Conservation (phyloP, 306 rosid species). For the Quercus cerris region DNA sequence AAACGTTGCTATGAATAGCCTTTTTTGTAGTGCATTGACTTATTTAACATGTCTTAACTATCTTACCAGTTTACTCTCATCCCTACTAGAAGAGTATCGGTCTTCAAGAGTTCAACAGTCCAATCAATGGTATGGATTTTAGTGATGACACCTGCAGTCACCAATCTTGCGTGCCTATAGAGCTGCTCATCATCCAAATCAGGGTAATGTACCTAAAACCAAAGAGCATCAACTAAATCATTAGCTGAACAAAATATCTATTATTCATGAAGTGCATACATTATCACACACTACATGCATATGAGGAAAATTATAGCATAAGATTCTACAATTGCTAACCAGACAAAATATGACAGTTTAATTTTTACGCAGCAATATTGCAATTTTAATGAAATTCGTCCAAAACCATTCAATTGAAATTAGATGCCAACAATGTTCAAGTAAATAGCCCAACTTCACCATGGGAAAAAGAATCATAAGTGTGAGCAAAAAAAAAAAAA, state of each 20-base stretch:
- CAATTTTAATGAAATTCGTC: not conserved
- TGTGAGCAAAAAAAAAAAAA: not conserved
- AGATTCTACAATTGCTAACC: too few species aligned
- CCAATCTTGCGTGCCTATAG: slow-evolving; percentile 66
- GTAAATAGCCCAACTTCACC: not conserved
- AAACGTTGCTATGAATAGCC: too few species aligned
- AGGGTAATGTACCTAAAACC: slow-evolving; percentile 31
- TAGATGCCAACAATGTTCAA: not conserved
- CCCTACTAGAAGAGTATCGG: slow-evolving; percentile 57
- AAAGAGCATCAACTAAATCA: slow-evolving; percentile 5
- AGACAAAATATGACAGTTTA: too few species aligned
- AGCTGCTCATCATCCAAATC: slow-evolving; percentile 33
- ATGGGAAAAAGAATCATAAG: not conserved
- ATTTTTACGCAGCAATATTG: not conserved
- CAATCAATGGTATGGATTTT: slow-evolving; percentile 86
- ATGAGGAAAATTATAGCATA: too few species aligned
- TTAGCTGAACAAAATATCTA: not conserved
- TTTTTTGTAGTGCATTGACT: too few species aligned
- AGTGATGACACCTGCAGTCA: slow-evolving; percentile 71
- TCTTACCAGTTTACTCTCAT: slow-evolving; percentile 72
- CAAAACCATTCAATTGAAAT: not conserved
- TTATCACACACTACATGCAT: not conserved
- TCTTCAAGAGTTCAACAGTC: slow-evolving; percentile 71
- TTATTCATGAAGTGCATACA: too few species aligned
- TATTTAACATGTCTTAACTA: too few species aligned